Evolutionary conservation across 2,329 filamentous ascomycete genomes (phyloP), one percentile per base, ranked within the genome.

Genomic region (Teratosphaeria gauchensis): DNA sequence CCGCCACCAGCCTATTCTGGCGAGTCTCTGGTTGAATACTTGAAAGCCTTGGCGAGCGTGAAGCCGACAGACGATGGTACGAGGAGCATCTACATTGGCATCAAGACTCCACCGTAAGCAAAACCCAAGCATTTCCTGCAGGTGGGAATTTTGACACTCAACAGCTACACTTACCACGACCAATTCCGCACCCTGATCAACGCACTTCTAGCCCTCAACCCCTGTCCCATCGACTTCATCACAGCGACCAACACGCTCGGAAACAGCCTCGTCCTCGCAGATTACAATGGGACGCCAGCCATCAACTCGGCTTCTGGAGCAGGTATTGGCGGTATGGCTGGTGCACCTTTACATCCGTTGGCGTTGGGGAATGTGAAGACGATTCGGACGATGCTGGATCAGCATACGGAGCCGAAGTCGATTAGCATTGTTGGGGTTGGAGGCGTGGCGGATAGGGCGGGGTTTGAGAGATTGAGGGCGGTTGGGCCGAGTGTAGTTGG

Each of bases 231-330:
- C 1, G 81, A 79, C 51, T 92, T 92, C 72, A 78, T 92, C 63
- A 90, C 88, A 0, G 81, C 87, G 0, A 88, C 84, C 1, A 92
- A 92, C 66, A 92, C 84, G 0, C 80, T 92, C 0, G 89, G 88
- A 0, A 84, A 80, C 0, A 87, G 83, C 52, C 75, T 92, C 0
- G 73, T 90, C 0, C 70, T 89, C 0, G 65, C 54, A 59, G 2
- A 59, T 12, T 57, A 58, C 21, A 58, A 62, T 24, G 66, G 65
- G 60, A 46, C 31, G 16, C 70, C 76, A 0, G 74, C 75, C 2
- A 71, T 86, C 1, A 75, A 76, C 7, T 81, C 84, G 1, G 81
- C 81, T 0, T 78, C 76, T 2, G 73, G 78, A 0, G 74, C 70
- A 0, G 86, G 87, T 0, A 77, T 89, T 2, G 89, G 88, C 0